Evolutionary conservation across 768 basidiomycete species (phyloP).

Genomic region (Boletus sp.): DNA sequence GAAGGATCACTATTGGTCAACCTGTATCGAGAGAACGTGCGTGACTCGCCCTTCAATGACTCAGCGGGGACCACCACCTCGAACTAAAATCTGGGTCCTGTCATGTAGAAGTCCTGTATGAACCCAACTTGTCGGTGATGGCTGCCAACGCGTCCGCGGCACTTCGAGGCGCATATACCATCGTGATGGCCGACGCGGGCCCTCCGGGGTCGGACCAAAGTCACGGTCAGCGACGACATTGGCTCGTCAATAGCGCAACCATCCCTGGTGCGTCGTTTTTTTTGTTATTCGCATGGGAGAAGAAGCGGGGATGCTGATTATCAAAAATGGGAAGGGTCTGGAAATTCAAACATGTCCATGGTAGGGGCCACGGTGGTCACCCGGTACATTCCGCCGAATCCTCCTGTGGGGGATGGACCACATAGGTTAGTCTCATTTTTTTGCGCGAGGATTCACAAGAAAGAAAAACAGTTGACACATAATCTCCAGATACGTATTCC

Average conservation of each 20-base stretch:
- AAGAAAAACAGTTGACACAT: background rate
- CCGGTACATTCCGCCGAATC: conserved; percentile 68
- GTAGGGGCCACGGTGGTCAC: conserved; percentile 51
- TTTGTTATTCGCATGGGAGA: background rate
- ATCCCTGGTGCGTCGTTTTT: conserved; percentile 37
- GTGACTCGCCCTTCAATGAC: conserved; percentile 26
- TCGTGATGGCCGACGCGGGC: conserved; percentile 76
- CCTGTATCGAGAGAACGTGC: conserved; percentile 52
- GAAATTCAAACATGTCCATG: conserved; percentile 40
- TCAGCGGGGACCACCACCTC: background rate
- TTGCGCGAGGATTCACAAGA: background rate
- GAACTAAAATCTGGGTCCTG: background rate
- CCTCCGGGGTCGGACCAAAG: conserved; percentile 57
- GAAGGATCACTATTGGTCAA: conserved; percentile 56
- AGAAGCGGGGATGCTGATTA: background rate
- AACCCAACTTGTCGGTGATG: conserved; percentile 52
- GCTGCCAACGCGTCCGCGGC: conserved; percentile 46
- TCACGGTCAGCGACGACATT: conserved; percentile 68
- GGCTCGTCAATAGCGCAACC: conserved; percentile 69
- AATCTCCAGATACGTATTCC: conserved; percentile 57
- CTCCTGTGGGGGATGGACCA: conserved; percentile 63
- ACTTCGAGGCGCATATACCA: conserved; percentile 54
- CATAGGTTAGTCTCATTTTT: conserved; percentile 53
- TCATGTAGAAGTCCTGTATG: conserved; percentile 49
- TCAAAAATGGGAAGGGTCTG: background rate